Evolutionary conservation across 441 rosid species (phyloP).

Genomic region (Hypseocharis bilobata): DNA sequence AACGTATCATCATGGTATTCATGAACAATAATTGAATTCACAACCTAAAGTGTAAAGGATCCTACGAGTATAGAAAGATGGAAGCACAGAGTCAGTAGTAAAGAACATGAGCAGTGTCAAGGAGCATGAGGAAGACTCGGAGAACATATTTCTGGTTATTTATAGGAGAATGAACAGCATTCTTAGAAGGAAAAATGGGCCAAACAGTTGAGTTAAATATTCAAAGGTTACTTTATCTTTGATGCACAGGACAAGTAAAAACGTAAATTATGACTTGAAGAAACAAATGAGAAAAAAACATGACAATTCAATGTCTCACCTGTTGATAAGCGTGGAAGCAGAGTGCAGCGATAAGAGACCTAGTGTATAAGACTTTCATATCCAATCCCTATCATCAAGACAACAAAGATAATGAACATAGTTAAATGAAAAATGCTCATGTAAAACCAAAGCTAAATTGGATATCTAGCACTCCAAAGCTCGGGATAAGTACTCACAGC

Average conservation of each 20-base stretch:
- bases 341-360: constrained; percentile 77
- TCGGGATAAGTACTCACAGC: constrained; percentile 52
- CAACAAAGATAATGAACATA: neutral
- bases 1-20: too few species aligned
- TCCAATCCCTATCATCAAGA: constrained; percentile 62
- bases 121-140: too few species aligned
- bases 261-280: neutral
- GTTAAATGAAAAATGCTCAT: neutral
- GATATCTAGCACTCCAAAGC: constrained; percentile 7
- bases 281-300: neutral
- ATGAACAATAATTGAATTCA: too few species aligned
- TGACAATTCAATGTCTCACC: constrained; percentile 32
- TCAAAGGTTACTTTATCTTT: neutral
- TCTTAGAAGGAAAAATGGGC: neutral
- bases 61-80: too few species aligned
- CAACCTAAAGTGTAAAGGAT: too few species aligned
- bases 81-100: neutral
- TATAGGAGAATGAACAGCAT: neutral
- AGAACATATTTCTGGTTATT: too few species aligned
- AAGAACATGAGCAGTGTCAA: too few species aligned
- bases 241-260: neutral
- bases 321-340: constrained; percentile 98
- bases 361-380: constrained; percentile 46
- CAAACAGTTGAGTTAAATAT: neutral
- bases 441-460: neutral